Conservation (phyloP, 441 rosid species). For the Kokia cookei region DNA sequence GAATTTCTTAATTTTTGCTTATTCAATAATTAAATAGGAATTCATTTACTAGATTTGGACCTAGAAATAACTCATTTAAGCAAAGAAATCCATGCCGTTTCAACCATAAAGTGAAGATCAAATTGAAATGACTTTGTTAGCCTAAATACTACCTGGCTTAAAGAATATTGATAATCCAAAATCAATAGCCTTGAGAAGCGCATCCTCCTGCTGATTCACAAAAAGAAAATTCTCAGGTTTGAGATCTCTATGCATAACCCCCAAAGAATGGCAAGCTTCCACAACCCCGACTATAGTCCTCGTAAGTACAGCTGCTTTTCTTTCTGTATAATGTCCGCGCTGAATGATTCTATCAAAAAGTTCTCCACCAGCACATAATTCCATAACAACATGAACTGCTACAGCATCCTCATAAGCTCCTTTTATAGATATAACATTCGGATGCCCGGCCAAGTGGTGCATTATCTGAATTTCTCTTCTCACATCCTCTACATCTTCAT, state of each 20-base stretch:
- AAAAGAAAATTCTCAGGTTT: slow-evolving; percentile 94
- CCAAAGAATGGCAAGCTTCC: slow-evolving; percentile 89
- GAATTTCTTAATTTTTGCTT: background rate
- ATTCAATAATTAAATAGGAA: background rate
- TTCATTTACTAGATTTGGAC: background rate
- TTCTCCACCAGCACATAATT: slow-evolving; percentile 87
- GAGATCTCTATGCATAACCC: slow-evolving; percentile 97
- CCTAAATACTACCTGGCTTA: slow-evolving; percentile 64
- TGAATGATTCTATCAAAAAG: slow-evolving; percentile 91
- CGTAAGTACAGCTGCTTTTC: slow-evolving; percentile 88
- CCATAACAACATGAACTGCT: slow-evolving; percentile 93
- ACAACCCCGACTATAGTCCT: slow-evolving; percentile 86
- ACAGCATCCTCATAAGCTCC: slow-evolving; percentile 88
- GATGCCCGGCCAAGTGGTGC: slow-evolving; percentile 94
- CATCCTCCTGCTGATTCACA: slow-evolving; percentile 68
- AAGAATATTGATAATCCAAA: slow-evolving; percentile 92
- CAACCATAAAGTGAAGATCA: background rate
- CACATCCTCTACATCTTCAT: slow-evolving; percentile 91
- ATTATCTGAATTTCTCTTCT: slow-evolving; percentile 92
- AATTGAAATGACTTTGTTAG: background rate
- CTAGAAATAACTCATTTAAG: background rate
- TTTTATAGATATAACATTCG: slow-evolving; percentile 81
- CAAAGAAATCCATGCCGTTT: background rate
- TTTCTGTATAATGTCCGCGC: slow-evolving; percentile 88
- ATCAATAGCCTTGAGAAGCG: slow-evolving; percentile 85